Evolutionary conservation across 192 early-diverging fungal species (phyloP), one percentile per base, ranked within the genome.

Genomic region (Phycomyces nitens): DNA sequence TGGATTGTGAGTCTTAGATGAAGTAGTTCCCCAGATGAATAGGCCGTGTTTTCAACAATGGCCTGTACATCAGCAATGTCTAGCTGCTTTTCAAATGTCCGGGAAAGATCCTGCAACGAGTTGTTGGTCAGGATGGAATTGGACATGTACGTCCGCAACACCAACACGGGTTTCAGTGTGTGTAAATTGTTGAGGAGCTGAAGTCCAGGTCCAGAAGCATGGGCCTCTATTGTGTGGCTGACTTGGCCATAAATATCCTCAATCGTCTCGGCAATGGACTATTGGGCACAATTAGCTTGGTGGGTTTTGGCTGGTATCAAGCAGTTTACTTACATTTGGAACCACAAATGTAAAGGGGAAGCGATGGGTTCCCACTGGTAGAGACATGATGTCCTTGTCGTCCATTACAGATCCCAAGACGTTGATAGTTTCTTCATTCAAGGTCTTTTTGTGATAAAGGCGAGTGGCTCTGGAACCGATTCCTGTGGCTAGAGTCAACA

Each of bases 321-420:
- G n/a, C 15, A 23, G 26, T 12, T 9, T 40, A 11, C 64, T 63
- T 63, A 63, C 60, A 58, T 69, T 69, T 3, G 60, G 53, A 5
- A 69, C 47, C 29, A 58, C 22, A 69, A 69, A 69, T 20, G 67
- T 44, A 52, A 69, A 69, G 26, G 67, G 54, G 23, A 61, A 69
- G 38, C 60, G 60, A 60, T 69, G 67, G 20, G 44, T 43, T 44
- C 67, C 67, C 16, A 53, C 42, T 15, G 59, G 20, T 15, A 69
- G 26, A n/a, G 29, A 51, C 15, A 54, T 47, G 43, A 26, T 29
- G 10, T 40, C 44, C 24, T 56, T 69, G 15, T 49, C 24, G 22
- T 62, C 54, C 21, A 61, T 20, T 18, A 62, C 1, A 47, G 44
- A 47, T 2, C 44, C 44, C 44, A 47, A 47, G 11, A 47, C 44